phyloP scores from a whole-genome alignment of 345 rosid species.

The Pistacia integerrima region DNA sequence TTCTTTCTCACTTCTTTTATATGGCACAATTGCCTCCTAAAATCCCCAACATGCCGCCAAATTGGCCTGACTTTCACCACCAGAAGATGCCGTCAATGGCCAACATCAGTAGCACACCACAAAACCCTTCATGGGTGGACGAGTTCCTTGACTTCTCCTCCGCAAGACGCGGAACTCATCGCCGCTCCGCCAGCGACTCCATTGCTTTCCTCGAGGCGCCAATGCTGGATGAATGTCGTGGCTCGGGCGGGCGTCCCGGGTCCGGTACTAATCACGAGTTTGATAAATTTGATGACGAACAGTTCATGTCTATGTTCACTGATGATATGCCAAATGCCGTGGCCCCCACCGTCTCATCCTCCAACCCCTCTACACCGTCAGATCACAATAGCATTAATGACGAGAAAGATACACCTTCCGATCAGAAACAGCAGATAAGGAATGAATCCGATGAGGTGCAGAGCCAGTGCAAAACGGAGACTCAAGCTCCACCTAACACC shows the following conservation, averaged over 20 bases:
- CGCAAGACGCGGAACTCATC: constrained; percentile 59
- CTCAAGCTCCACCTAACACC: constrained; percentile 26
- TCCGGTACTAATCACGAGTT: constrained; percentile 30
- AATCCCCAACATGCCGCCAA: constrained; percentile 68
- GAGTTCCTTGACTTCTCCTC: constrained; percentile 89
- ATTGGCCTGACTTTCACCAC: constrained; percentile 74
- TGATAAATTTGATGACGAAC: constrained; percentile 78
- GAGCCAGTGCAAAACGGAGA: constrained; percentile 51
- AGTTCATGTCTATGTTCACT: constrained; percentile 77
- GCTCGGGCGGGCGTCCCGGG: constrained; percentile 5
- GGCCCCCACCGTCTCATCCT: constrained; percentile 47
- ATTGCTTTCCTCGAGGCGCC: constrained; percentile 62
- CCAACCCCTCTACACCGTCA: constrained; percentile 73
- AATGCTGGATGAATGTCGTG: constrained; percentile 22
- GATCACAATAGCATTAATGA: constrained; percentile 75
- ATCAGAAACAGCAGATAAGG: constrained; percentile 29
- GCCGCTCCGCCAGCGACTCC: constrained; percentile 83
- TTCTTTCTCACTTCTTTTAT: background rate
- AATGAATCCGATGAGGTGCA: constrained; percentile 57
- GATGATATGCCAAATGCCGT: constrained; percentile 56
- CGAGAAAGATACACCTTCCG: constrained; percentile 45
- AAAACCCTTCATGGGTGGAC: constrained; percentile 74
- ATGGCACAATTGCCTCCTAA: constrained; percentile 98
- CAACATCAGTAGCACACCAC: constrained; percentile 14
- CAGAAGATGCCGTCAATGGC: constrained; percentile 40